Conservation (phyloP, 2,329 filamentous ascomycete species). For the Diaporthe sp. region DNA sequence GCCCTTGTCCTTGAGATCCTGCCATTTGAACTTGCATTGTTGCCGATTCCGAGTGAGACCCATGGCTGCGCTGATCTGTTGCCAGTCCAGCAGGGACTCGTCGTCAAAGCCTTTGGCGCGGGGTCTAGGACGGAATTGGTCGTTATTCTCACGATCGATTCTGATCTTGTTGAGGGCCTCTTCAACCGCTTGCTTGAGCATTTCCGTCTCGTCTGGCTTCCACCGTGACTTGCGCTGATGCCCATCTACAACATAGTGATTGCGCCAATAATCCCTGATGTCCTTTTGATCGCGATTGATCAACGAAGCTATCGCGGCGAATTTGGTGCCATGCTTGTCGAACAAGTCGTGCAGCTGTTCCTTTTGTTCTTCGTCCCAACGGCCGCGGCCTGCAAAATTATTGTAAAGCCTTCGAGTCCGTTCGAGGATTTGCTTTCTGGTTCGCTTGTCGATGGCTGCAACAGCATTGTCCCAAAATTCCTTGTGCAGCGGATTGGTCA, state of each 20-base stretch:
- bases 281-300: conserved; percentile 77
- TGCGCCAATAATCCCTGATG: conserved; percentile 78
- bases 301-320: conserved; percentile 72
- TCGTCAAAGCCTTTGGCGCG: conserved; percentile 55
- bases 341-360: conserved; percentile 64
- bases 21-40: conserved; percentile 80
- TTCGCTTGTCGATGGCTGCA: conserved; percentile 63
- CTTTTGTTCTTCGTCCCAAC: conserved; percentile 73
- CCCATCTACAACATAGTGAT: conserved; percentile 73
- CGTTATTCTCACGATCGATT: conserved; percentile 51
- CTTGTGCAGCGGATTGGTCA: conserved; percentile 47
- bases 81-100: conserved; percentile 75
- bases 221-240: conserved; percentile 68
- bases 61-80: conserved; percentile 74
- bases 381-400: conserved; percentile 72
- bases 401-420: conserved; percentile 75
- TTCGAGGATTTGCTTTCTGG: conserved; percentile 68
- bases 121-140: conserved; percentile 31
- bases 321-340: conserved; percentile 66
- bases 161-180: conserved; percentile 66
- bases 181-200: conserved; percentile 66
- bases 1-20: conserved; percentile 56
- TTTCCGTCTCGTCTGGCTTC: conserved; percentile 71
- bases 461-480: conserved; percentile 67
- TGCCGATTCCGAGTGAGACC: conserved; percentile 72